Conservation (phyloP, 805 yeast species). For the Yamadazyma sp. region DNA sequence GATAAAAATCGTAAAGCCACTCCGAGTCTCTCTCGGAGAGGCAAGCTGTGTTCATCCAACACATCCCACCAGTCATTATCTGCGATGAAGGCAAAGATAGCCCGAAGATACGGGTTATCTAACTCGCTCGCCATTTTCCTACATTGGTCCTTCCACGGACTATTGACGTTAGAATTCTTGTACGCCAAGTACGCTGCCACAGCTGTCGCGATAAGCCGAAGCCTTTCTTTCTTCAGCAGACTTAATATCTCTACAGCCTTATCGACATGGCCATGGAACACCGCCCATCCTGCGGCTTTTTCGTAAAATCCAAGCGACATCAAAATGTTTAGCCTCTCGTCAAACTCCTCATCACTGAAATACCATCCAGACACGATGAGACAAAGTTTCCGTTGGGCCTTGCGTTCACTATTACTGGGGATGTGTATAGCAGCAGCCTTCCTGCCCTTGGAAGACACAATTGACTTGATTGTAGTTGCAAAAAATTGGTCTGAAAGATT, state of each 20-base stretch:
- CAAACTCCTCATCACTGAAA: constrained; percentile 71
- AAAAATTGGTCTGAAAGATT: constrained; percentile 40
- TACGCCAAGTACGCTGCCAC: constrained; percentile 85
- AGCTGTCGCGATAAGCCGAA: constrained; percentile 85
- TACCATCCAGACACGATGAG: constrained; percentile 90
- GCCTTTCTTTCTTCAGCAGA: constrained; percentile 65
- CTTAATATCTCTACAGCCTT: constrained; percentile 79
- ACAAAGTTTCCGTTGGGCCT: constrained; percentile 73
- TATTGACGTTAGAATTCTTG: constrained; percentile 55
- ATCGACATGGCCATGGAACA: constrained; percentile 84
- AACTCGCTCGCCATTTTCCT: constrained; percentile 83
- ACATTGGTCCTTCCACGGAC: constrained; percentile 92
- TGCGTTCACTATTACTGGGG: constrained; percentile 47
- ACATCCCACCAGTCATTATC: constrained; percentile 98
- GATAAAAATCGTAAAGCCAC: constrained; percentile 85
- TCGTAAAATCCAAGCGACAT: constrained; percentile 63
- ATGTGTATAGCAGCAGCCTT: constrained; percentile 47
- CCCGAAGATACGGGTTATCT: constrained; percentile 85
- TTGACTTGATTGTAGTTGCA: constrained; percentile 51
- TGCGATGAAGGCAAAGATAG: constrained; percentile 89
- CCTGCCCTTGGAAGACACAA: constrained; percentile 49
- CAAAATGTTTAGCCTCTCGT: constrained; percentile 59
- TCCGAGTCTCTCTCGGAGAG: constrained; percentile 84
- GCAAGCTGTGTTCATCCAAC: constrained; percentile 82
- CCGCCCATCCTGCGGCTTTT: constrained; percentile 98